Conservation (phyloP, 805 yeast species). For the Lipomyces yamadae region DNA sequence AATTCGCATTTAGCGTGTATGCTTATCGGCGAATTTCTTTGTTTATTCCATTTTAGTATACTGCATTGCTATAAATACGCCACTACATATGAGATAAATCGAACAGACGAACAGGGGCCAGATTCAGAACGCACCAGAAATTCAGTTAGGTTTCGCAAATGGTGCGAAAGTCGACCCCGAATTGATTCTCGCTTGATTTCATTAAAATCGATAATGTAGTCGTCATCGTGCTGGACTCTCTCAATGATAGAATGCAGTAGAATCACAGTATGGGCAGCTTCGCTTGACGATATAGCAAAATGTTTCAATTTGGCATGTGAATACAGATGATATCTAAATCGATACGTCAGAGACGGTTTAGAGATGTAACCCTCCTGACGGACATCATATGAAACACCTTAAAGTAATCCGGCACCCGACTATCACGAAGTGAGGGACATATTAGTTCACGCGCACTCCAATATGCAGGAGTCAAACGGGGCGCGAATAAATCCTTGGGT, state of each 20-base stretch:
- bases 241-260: slow-evolving; percentile 13
- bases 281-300: slow-evolving; percentile 12
- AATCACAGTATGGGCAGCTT: slow-evolving; percentile 17
- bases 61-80: neutral
- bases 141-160: slow-evolving; percentile 4
- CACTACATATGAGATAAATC: neutral
- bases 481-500: slow-evolving; percentile 13
- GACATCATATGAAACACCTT: slow-evolving; percentile 24
- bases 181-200: slow-evolving; percentile 5
- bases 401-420: slow-evolving; percentile 26
- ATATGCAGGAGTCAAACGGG: slow-evolving; percentile 21
- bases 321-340: slow-evolving; percentile 16
- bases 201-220: slow-evolving; percentile 15
- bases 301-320: slow-evolving; percentile 7
- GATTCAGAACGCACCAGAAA: slow-evolving; percentile 6
- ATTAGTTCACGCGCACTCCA: slow-evolving; percentile 2
- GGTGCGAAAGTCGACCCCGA: neutral
- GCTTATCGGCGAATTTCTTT: neutral
- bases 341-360: neutral
- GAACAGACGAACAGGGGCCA: neutral
- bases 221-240: slow-evolving; percentile 15
- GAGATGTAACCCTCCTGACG: neutral
- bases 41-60: slow-evolving; percentile 2
- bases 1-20: neutral
- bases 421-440: slow-evolving; percentile 13